These are phyloP conservation scores for Pythium brachiatum DNA, from an alignment of 352 stramenopile genomes.

Conservation along the genomic window DNA sequence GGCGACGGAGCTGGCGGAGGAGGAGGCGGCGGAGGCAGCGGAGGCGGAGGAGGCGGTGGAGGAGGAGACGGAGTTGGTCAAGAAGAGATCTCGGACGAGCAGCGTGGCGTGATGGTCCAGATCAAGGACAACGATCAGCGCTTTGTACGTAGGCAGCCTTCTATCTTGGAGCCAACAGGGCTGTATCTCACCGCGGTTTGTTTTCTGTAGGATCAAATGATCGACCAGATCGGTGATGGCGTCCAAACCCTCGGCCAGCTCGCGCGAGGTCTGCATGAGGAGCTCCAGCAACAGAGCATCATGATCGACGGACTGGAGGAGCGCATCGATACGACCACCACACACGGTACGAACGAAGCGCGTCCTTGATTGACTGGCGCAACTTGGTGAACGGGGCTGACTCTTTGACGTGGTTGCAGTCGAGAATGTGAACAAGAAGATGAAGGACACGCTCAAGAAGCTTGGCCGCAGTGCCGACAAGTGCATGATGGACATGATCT, in stretches of 20 bases:
- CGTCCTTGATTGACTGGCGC: not conserved
- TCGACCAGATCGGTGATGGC: constrained; percentile 79
- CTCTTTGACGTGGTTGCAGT: constrained; percentile 31
- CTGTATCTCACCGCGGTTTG: not conserved
- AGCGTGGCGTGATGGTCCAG: constrained; percentile 62
- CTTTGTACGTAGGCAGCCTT: constrained; percentile 48
- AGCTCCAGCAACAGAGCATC: constrained; percentile 83
- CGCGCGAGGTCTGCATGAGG: constrained; percentile 75
- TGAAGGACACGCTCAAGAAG: constrained; percentile 78
- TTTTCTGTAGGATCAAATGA: constrained; percentile 69
- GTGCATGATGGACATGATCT: constrained; percentile 91
- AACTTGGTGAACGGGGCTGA: not conserved
- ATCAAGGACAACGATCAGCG: constrained; percentile 83
- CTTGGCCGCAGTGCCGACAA: constrained; percentile 75
- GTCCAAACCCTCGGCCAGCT: constrained; percentile 79
- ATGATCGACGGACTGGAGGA: constrained; percentile 85
- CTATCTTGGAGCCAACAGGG: not conserved
- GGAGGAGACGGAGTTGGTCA: constrained; percentile 25
- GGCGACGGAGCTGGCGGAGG: constrained; percentile 24
- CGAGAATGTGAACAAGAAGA: constrained; percentile 83
- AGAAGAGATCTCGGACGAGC: constrained; percentile 66
- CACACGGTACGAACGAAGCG: constrained; percentile 44
- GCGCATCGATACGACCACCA: constrained; percentile 75
- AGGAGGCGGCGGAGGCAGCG: constrained; percentile 28
- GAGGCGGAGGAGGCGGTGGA: constrained; percentile 28